Base-by-base conservation (phyloP, 179 eudicot genomes). In the Spinacia oleracea region DNA sequence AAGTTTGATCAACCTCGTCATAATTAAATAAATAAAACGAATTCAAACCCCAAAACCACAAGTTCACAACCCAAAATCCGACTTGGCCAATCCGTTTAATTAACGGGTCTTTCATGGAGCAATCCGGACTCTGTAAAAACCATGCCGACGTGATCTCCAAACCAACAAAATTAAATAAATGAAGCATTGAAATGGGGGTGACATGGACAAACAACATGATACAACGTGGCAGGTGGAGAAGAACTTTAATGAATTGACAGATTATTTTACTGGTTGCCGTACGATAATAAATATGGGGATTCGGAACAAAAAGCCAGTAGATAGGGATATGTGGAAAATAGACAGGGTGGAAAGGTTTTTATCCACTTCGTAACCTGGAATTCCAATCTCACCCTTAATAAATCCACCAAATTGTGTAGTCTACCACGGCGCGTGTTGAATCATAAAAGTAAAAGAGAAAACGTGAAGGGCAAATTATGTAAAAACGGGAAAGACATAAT, bases 291-390 rank as follows among this genome's bases (percentile, higher is more conserved):
- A 35, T 23, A 38, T 14, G 50, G 46, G 12, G 29, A 34, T 53
- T 53, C 20, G 43, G 14, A 5, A 31, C 14, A 53, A 32, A 71
- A 43, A 29, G 42, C 12, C 62, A 35, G 27, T 75, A 14, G 75
- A 76, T 76, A 60, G 72, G 80, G 77, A 76, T 76, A 76, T 60
- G 83, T 76, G 68, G 82, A 80, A 48, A 75, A 75, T 75, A 46
- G 83, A 11, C 50, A 59, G 29, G 23, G 43, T 43, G 51, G 70
- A 62, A 78, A 51, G 73, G 35, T 21, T 58, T 51, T 80, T 75
- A 80, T 75, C 79, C 79, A 74, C 56, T 80, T 43, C 34, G 8
- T 0, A 12, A 43, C n/a, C 0, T 8, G 0, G 0, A 58, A 53
- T 74, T 58, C 69, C 79, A 8, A 20, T 29, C 16, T 6, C 59